Conservation (phyloP, 2,329 filamentous ascomycete genomes). For the Byssochlamys sp. region DNA sequence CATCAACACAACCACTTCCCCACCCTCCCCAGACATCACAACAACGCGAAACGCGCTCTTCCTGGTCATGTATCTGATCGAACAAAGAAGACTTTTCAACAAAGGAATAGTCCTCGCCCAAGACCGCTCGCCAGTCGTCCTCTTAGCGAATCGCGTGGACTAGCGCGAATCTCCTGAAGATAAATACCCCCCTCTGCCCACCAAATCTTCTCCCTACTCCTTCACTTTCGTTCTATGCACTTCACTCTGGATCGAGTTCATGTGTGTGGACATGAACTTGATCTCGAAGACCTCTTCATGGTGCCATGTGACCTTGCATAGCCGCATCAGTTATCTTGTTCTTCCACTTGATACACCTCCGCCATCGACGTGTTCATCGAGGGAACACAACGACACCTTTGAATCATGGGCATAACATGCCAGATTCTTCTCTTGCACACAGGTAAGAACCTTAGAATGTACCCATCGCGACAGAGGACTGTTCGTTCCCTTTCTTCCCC, state of each 20-base stretch:
- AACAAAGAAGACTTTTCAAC: not conserved
- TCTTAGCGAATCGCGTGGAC: not conserved
- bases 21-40: not conserved
- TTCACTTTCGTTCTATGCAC: not conserved
- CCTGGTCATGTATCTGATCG: not conserved
- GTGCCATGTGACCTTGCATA: not conserved
- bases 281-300: not conserved
- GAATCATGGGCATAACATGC: not conserved
- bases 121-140: not conserved
- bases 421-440: not conserved
- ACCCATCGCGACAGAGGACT: not conserved
- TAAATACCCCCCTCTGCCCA: not conserved
- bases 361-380: not conserved
- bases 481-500: not conserved
- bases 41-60: not conserved
- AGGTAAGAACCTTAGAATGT: not conserved
- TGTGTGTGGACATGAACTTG: not conserved
- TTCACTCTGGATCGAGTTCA: not conserved
- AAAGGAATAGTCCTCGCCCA: not conserved
- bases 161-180: not conserved
- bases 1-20: not conserved
- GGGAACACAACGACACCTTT: not conserved
- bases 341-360: not conserved
- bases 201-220: not conserved
- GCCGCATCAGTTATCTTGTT: not conserved